Base-by-base conservation (phyloP, 441 rosid genomes). In the Biscutella auriculata region DNA sequence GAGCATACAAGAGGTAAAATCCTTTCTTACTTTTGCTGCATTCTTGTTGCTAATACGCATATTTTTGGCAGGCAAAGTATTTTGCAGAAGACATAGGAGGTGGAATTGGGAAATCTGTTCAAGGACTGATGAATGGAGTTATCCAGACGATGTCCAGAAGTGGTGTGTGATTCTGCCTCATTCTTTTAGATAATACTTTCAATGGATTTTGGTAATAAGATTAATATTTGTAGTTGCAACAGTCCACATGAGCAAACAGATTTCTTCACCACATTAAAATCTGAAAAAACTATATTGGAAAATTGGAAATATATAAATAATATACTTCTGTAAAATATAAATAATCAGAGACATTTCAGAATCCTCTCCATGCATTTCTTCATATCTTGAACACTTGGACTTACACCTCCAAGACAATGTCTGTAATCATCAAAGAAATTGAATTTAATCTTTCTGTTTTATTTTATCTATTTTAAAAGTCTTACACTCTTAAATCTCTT, bases 31-130 rank as follows among this genome's bases (percentile, higher is more conserved):
- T 23, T n/a, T 45, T 51, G 29, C 40, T 27, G 30, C 4, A 35
- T 42, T 14, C 6, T 16, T 47, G n/a, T n/a, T n/a, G n/a, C n/a
- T n/a, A n/a, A n/a, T n/a, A n/a, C 6, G 26, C 47, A 17, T 9
- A n/a, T 60, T 62, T 36, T 53, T 74, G 63, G 36, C 88, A 88
- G 98, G 98, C 87, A 8, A 76, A 70, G 68, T 80, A 92, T 71
- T 77, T 92, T 71, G 98, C 95, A 13, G 80, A 92, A 74, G 86
- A 87, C 63, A 84, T 88, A 40, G 82, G 95, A 62, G 90, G 89
- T 16, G 98, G 98, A 52, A 74, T 87, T 71, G 95, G 97, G 21
- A 78, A 74, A 63, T 84, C 97, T 16, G 66, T 92, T 71, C 95
- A 80, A 79, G 89, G 95, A 51, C 70, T 92, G 61, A 69, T 80